phyloP scores from a whole-genome alignment of 257 asterid genomes.

The Petrea volubilis region DNA sequence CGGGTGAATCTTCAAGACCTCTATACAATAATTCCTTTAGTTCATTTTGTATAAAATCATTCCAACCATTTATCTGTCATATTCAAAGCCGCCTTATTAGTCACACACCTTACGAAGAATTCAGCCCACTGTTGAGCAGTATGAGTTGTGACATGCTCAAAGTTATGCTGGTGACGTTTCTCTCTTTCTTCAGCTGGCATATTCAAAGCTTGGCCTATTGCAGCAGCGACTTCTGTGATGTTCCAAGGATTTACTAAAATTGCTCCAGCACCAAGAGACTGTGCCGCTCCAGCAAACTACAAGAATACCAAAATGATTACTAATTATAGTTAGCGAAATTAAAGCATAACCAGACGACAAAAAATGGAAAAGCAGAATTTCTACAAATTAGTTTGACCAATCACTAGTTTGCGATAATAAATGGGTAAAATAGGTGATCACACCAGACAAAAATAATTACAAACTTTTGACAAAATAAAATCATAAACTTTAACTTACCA shows the following conservation, averaged over 20 bases:
- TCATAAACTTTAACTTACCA: constrained; percentile 7
- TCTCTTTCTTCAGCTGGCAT: constrained; percentile 81
- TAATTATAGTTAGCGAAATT: not conserved
- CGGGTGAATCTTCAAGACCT: not conserved
- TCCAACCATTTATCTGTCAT: constrained; percentile 20
- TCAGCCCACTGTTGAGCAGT: constrained; percentile 97
- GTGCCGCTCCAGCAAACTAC: constrained; percentile 96
- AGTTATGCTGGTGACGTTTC: constrained; percentile 80
- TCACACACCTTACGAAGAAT: constrained; percentile 76
- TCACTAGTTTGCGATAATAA: not conserved
- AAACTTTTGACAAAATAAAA: not conserved
- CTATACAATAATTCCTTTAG: constrained; percentile 11
- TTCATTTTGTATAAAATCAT: not conserved
- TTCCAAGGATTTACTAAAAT: constrained; percentile 93
- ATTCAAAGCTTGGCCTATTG: constrained; percentile 60
- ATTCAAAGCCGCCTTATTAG: constrained; percentile 14
- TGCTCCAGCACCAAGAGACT: constrained; percentile 94
- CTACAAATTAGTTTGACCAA: not conserved
- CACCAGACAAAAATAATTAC: not conserved
- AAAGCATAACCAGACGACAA: not conserved
- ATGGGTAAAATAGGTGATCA: not conserved
- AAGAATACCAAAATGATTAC: constrained; percentile 11
- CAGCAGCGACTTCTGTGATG: constrained; percentile 64
- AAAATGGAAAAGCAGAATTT: not conserved
- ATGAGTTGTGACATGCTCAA: constrained; percentile 77